Base-by-base conservation (phyloP, 345 rosid genomes). In the Arabis hirsuta region DNA sequence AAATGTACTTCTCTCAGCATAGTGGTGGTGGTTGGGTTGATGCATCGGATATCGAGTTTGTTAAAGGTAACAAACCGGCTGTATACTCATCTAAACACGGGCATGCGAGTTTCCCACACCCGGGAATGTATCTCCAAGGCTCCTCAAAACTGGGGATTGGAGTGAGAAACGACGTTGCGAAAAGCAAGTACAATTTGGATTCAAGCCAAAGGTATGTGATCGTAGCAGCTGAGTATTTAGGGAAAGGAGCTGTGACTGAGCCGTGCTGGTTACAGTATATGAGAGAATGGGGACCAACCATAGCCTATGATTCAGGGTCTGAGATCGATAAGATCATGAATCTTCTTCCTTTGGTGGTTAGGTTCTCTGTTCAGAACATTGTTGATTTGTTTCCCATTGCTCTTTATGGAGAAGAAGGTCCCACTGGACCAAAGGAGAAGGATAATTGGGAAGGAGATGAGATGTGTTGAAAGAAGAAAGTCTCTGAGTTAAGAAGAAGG, bases 361-460 rank as follows among this genome's bases (percentile, higher is more conserved):
- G 93, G 58, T 88, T 87, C 77, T 92, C 98, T 1, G 64, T 92
- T 19, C 92, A 86, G 82, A 87, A 82, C 79, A 76, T 93, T 67
- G 69, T 88, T 19, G 96, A 93, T 55, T 81, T 87, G 86, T 86
- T 93, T 63, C 98, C 98, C 2, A 83, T 91, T 2, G 93, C 87
- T 80, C 90, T 93, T 11, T 90, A 90, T 9, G 98, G 98, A 0
- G 98, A 93, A 85, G 97, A 93, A 78, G 98, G 98, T 52, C 98
- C 98, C 5, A 88, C 97, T 0, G 98, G 98, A 24, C 98, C 97
- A 1, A 93, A 93, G 79, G 98, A 90, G 83, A 93, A 93, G 53
- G 81, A 88, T 57, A 90, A 93, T 56, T 90, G 98, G 98, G 44
- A 62, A 45, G 96, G 91, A 79, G 97, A 93, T 73, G 98, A 93